Evolutionary conservation across 305 asterid species (phyloP), one percentile per base, ranked within the genome.

Genomic region (Plantago rigida): DNA sequence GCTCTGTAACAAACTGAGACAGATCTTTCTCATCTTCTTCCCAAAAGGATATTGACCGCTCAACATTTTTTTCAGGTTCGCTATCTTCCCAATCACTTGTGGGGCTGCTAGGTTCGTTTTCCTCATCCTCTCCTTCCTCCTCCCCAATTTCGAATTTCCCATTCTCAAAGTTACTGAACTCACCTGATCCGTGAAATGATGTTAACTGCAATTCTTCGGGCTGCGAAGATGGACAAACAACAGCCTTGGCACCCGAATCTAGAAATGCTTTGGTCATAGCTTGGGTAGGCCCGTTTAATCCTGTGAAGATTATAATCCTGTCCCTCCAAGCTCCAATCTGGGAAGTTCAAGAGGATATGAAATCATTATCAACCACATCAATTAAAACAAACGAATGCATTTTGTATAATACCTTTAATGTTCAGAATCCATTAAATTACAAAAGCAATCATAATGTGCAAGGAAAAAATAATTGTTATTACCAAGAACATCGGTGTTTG

Each of bases 271-370:
- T 93, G 29, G 81, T 79, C 78, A 93, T 68, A 57, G 94, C 79
- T 64, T 70, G 83, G 5, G 82, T 81, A n/a, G 97, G 99, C 67
- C 99, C 99, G 19, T 81, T 83, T 47, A 84, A 74, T 47, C 99
- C 95, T 2, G 97, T 81, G 87, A 87, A 87, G 64, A 89, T 78
- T 77, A 93, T 74, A 56, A 93, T 89, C 76, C 99, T 82, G 64
- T 93, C 97, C 78, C 96, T 87, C 99, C 99, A 93, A 63, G 95
- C 81, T 57, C 99, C 99, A 47, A 89, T 78, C 99, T 89, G 81
- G 59, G 41, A 49, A 56, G 19, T 15, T 58, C 26, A 62, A 53
- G 45, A 63, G 52, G 60, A 75, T 48, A 51, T 42, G 39, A 70
- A 15, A 60, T 60, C 49, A 24, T 45, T 48, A 49, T 47, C 45